Percentiles rank a stretch among this genome's conserved stretches.
Evolutionary conservation across 805 yeast genomes (phyloP).

Genomic region (Candida sithepensis): DNA sequence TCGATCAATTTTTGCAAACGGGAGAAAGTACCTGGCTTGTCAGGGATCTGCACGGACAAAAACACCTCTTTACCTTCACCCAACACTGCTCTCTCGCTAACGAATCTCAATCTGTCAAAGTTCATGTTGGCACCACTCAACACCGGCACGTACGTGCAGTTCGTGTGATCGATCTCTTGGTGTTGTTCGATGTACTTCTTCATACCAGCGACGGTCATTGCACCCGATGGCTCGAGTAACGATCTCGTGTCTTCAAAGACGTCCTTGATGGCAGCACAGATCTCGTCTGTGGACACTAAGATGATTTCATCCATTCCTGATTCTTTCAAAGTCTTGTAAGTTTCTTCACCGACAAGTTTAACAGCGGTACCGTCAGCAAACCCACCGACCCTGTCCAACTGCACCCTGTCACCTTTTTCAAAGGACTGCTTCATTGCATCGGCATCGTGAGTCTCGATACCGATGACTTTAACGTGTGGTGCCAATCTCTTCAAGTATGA

Average conservation of each 20-base stretch:
- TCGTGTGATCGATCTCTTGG: constrained; percentile 67
- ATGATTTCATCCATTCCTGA: constrained; percentile 83
- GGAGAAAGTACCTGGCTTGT: constrained; percentile 84
- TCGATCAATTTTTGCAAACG: constrained; percentile 71
- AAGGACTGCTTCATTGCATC: constrained; percentile 83
- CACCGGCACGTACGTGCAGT: constrained; percentile 74
- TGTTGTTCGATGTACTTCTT: constrained; percentile 70
- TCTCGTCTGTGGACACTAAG: constrained; percentile 84
- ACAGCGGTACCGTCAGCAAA: constrained; percentile 99
- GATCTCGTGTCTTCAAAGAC: constrained; percentile 94
- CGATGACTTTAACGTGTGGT: constrained; percentile 94
- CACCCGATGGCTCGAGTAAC: constrained; percentile 96
- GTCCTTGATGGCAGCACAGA: constrained; percentile 94
- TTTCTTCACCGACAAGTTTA: constrained; percentile 82
- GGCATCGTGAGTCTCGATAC: constrained; percentile 95
- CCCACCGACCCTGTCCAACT: constrained; percentile 76
- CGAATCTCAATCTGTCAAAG: constrained; percentile 92
- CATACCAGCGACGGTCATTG: constrained; percentile 92
- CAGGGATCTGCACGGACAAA: constrained; percentile 86
- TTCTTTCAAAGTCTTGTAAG: constrained; percentile 74
- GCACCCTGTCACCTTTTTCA: constrained; percentile 48
- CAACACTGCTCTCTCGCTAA: constrained; percentile 94
- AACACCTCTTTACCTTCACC: constrained; percentile 98
- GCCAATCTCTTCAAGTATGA: constrained; percentile 91
- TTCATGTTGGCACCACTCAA: constrained; percentile 98